A percentile compares a stretch with the other conserved stretches of the same genome.
These are phyloP conservation scores for Alternaria infectoria DNA, from an alignment of 2,329 filamentous ascomycete species.

Conservation along the genomic window DNA sequence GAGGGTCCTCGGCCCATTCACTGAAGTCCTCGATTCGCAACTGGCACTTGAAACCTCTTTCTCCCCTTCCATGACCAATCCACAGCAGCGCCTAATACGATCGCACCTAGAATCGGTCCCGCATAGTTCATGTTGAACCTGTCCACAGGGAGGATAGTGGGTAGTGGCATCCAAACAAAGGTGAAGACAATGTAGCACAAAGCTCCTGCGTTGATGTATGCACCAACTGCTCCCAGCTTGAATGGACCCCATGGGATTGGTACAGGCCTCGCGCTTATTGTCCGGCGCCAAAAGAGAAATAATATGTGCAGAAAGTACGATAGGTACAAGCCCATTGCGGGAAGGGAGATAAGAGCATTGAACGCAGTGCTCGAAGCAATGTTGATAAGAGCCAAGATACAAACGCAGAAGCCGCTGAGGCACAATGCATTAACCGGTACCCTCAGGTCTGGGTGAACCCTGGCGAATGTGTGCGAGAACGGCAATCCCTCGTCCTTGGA, in stretches of 20 bases:
- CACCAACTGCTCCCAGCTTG: conserved; percentile 25
- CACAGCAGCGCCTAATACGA: conserved; percentile 27
- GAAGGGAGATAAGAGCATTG: conserved; percentile 41
- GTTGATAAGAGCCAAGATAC: conserved; percentile 39
- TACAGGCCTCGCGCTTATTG: conserved; percentile 8
- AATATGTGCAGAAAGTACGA: conserved; percentile 41
- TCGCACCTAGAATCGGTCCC: conserved; percentile 28
- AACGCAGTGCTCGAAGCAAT: conserved; percentile 35
- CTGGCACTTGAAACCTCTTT: conserved; percentile 34
- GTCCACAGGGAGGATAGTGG: conserved; percentile 25
- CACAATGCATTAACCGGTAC: conserved; percentile 27
- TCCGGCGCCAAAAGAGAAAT: conserved; percentile 26
- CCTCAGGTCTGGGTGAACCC: conserved; percentile 27
- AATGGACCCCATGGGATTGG: conserved; percentile 29
- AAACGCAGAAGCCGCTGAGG: conserved; percentile 30
- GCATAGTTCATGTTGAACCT: conserved; percentile 35
- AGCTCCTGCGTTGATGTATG: conserved; percentile 28
- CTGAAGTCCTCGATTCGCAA: not conserved
- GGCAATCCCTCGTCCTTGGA: conserved; percentile 55
- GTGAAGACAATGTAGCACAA: conserved; percentile 32
- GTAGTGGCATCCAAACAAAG: conserved; percentile 37
- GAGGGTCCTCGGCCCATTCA: not conserved
- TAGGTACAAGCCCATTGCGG: conserved; percentile 34
- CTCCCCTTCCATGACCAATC: conserved; percentile 33
- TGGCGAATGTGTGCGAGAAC: conserved; percentile 33